Conservation (phyloP, 2,329 filamentous ascomycete genomes). For the Phaeosphaeriaceae sp. region DNA sequence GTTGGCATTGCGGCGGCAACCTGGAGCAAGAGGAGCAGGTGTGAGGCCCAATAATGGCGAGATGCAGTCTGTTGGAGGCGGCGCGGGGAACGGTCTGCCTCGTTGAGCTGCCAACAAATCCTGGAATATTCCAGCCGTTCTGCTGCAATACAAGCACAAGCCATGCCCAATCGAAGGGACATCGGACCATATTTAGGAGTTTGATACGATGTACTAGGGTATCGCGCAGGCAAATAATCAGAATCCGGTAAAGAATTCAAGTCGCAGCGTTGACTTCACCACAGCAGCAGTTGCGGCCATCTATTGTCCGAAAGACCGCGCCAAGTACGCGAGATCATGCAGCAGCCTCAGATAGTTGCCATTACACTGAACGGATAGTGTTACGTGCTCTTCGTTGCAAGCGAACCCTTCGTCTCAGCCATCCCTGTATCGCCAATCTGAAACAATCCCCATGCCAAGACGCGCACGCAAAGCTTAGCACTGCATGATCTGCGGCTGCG, state of each 20-base stretch:
- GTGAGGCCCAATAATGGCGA: constrained; percentile 17
- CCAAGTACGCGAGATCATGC: not conserved
- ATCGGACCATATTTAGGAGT: not conserved
- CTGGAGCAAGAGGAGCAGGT: constrained; percentile 28
- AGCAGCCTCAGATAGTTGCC: not conserved
- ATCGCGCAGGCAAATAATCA: not conserved
- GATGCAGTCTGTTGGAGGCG: constrained; percentile 19
- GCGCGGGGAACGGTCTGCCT: constrained; percentile 44
- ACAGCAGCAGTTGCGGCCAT: not conserved
- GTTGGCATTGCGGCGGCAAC: constrained; percentile 41
- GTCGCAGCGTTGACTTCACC: not conserved
- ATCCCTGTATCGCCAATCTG: constrained; percentile 17
- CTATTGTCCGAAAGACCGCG: not conserved
- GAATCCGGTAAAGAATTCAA: not conserved
- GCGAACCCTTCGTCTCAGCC: not conserved
- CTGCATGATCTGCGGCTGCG: constrained; percentile 15
- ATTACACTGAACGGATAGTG: not conserved
- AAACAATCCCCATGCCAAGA: constrained; percentile 30
- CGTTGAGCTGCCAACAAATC: constrained; percentile 28
- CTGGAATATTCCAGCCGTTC: not conserved
- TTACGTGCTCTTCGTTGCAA: not conserved
- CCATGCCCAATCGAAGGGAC: not conserved
- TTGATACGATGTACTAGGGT: not conserved
- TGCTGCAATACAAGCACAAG: not conserved
- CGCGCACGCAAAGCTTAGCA: constrained; percentile 24